Conservation (phyloP, 208 protist genomes). For the Endotrypanum monterogeii region DNA sequence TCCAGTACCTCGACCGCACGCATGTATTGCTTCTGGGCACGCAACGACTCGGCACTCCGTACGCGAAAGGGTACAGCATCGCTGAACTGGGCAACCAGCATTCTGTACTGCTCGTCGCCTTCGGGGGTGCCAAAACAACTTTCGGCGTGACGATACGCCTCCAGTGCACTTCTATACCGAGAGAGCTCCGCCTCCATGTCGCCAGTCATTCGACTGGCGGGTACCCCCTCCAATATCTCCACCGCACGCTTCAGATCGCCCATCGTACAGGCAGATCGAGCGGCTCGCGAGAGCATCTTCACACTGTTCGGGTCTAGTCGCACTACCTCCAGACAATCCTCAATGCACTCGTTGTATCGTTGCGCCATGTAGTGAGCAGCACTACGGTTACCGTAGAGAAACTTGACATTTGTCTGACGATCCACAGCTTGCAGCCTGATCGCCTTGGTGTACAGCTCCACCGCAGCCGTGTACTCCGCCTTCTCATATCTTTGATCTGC, state of each 20-base stretch:
- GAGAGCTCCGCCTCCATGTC: slow-evolving; percentile 46
- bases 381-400: slow-evolving; percentile 87
- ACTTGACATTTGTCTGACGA: slow-evolving; percentile 51
- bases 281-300: slow-evolving; percentile 77
- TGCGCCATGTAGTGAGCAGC: slow-evolving; percentile 89
- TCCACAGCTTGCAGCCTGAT: slow-evolving; percentile 74
- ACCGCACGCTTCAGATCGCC: slow-evolving; percentile 76
- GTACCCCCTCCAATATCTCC: slow-evolving; percentile 55
- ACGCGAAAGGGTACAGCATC: slow-evolving; percentile 74
- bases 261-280: slow-evolving; percentile 75
- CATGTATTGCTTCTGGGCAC: slow-evolving; percentile 60
- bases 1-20: slow-evolving; percentile 71
- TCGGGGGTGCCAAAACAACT: slow-evolving; percentile 67
- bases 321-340: slow-evolving; percentile 80
- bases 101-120: slow-evolving; percentile 80
- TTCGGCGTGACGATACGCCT: slow-evolving; percentile 68
- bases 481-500: slow-evolving; percentile 89
- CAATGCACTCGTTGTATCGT: slow-evolving; percentile 77
- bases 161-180: slow-evolving; percentile 61
- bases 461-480: slow-evolving; percentile 73
- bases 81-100: slow-evolving; percentile 83
- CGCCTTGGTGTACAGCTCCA: slow-evolving; percentile 87
- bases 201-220: slow-evolving; percentile 37
- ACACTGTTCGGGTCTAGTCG: slow-evolving; percentile 69
- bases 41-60: slow-evolving; percentile 78